Evolutionary conservation across 2,329 filamentous ascomycete genomes (phyloP).

Genomic region (Sporothrix mexicana): DNA sequence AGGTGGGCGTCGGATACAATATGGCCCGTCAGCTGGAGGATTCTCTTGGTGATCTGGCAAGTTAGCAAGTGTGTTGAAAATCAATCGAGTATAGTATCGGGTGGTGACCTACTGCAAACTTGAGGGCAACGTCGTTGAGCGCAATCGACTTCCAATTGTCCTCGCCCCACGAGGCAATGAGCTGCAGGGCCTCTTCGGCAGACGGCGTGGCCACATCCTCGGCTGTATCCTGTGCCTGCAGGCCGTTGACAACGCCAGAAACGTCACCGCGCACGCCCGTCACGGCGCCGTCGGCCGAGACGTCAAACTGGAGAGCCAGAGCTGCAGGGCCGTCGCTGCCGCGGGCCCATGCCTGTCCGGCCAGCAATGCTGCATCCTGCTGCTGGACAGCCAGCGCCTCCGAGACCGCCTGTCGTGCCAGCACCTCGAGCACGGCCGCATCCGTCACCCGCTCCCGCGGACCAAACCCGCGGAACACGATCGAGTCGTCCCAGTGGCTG

Average conservation of each 20-base stretch:
- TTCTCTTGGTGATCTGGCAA: slow-evolving; percentile 75
- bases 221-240: slow-evolving; percentile 37
- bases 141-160: slow-evolving; percentile 64
- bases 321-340: slow-evolving; percentile 46
- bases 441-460: slow-evolving; percentile 51
- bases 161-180: slow-evolving; percentile 52
- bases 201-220: slow-evolving; percentile 33
- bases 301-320: slow-evolving; percentile 48
- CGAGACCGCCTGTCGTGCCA: slow-evolving; percentile 57
- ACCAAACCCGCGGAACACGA: slow-evolving; percentile 54
- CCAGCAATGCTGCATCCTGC: slow-evolving; percentile 34
- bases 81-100: background rate
- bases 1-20: slow-evolving; percentile 75
- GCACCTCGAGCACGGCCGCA: slow-evolving; percentile 53
- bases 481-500: slow-evolving; percentile 58
- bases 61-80: background rate
- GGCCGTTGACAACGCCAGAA: slow-evolving; percentile 39
- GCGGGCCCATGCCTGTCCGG: slow-evolving; percentile 41
- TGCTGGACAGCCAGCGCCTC: slow-evolving; percentile 56
- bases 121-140: slow-evolving; percentile 64
- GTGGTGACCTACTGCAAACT: slow-evolving; percentile 71
- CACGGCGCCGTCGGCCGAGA: slow-evolving; percentile 50
- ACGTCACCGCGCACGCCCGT: slow-evolving; percentile 43
- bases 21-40: slow-evolving; percentile 80
- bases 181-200: slow-evolving; percentile 50